Percentiles rank a stretch among this genome's conserved stretches.
Conservation (phyloP, 768 basidiomycete species). For the Boletales sp. region DNA sequence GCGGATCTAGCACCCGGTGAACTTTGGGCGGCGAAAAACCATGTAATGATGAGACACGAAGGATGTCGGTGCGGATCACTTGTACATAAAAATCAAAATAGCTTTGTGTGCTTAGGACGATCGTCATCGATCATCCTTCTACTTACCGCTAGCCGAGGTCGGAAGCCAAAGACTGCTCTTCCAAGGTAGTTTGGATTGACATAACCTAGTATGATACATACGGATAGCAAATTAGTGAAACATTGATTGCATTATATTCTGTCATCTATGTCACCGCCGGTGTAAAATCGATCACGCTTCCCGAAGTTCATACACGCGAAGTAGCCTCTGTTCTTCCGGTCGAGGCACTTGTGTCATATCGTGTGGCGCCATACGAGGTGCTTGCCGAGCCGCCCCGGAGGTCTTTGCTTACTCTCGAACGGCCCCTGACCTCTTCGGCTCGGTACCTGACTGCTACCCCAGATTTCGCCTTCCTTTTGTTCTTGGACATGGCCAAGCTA, state of each 20-base stretch:
- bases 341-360: slow-evolving; percentile 5
- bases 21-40: slow-evolving; percentile 9
- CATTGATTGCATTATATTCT: slow-evolving; percentile 7
- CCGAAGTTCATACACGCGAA: neutral
- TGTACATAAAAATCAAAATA: slow-evolving; percentile 1
- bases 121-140: too few species aligned
- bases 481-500: slow-evolving; percentile 17
- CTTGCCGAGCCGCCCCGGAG: slow-evolving; percentile 31
- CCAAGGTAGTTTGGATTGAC: too few species aligned
- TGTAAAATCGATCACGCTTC: neutral
- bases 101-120: too few species aligned
- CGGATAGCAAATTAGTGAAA: slow-evolving; percentile 12
- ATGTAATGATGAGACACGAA: neutral
- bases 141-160: too few species aligned
- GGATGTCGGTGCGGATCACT: neutral
- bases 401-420: slow-evolving; percentile 39
- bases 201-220: neutral
- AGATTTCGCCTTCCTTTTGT: slow-evolving; percentile 3
- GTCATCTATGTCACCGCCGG: neutral
- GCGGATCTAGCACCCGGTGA: slow-evolving; percentile 71
- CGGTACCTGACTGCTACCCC: slow-evolving; percentile 2
- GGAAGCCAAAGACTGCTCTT: too few species aligned
- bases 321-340: slow-evolving; percentile 4
- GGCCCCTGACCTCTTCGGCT: slow-evolving; percentile 19
- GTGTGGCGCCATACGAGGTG: slow-evolving; percentile 15